phyloP scores from a whole-genome alignment of 306 rosid species.

The Quillaja saponaria region DNA sequence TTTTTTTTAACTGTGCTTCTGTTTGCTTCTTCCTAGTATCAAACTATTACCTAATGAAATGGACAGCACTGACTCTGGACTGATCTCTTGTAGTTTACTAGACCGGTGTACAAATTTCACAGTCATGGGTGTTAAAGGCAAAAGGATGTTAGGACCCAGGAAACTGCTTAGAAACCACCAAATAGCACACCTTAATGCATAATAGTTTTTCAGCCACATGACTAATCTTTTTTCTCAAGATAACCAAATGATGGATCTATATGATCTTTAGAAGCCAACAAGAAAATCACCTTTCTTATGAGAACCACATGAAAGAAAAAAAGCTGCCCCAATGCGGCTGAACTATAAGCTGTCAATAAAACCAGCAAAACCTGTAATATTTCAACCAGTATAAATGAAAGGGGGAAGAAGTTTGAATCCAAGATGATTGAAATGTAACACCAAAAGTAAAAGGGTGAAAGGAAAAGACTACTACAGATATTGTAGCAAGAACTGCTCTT shows the following conservation, averaged over 20 bases:
- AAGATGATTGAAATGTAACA: not conserved
- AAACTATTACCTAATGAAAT: too few species aligned
- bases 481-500: conserved; percentile 73
- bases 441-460: not conserved
- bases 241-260: too few species aligned
- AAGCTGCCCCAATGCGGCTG: conserved; percentile 94
- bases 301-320: conserved; percentile 93
- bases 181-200: too few species aligned
- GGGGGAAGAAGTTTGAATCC: conserved; percentile 19
- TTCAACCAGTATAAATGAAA: conserved; percentile 22
- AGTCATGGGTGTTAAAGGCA: too few species aligned
- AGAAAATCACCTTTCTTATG: conserved; percentile 68
- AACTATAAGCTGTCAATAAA: conserved; percentile 68
- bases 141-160: too few species aligned
- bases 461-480: conserved; percentile 54
- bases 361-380: conserved; percentile 66
- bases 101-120: too few species aligned
- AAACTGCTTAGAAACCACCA: too few species aligned
- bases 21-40: not conserved
- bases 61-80: too few species aligned
- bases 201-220: too few species aligned
- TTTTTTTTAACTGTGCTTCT: not conserved
- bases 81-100: too few species aligned
- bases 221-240: too few species aligned
- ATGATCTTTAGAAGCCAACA: too few species aligned